Percentiles rank a stretch among this genome's conserved stretches.
Evolutionary conservation across 208 protist species (phyloP).

Genomic region (Trypanosoma brucei): DNA sequence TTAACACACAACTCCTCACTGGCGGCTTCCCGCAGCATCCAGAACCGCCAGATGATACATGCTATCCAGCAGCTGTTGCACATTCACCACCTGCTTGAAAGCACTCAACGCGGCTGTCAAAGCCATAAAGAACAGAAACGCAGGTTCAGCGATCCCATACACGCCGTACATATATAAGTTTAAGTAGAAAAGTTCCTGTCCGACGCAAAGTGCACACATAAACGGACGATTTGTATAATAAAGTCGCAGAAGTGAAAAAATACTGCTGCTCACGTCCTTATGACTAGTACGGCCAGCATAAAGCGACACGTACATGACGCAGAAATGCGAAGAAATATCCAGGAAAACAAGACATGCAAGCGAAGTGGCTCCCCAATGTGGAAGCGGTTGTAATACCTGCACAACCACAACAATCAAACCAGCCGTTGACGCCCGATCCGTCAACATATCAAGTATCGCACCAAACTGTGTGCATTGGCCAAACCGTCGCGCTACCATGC

Average conservation of each 20-base stretch:
- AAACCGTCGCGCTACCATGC: slow-evolving; percentile 80
- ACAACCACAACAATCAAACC: slow-evolving; percentile 86
- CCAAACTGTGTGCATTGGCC: slow-evolving; percentile 91
- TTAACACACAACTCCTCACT: not conserved
- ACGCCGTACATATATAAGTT: slow-evolving; percentile 71
- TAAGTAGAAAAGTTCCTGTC: slow-evolving; percentile 92
- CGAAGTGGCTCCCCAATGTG: slow-evolving; percentile 48
- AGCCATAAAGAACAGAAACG: slow-evolving; percentile 28
- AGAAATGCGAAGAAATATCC: slow-evolving; percentile 92
- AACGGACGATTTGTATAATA: slow-evolving; percentile 90
- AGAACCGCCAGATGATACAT: slow-evolving; percentile 78
- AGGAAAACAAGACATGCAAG: slow-evolving; percentile 77
- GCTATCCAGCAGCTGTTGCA: slow-evolving; percentile 84
- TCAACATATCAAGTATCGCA: slow-evolving; percentile 93
- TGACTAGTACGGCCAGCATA: slow-evolving; percentile 61
- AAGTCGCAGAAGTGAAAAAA: slow-evolving; percentile 71
- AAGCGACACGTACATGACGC: slow-evolving; percentile 88
- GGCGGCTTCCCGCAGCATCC: slow-evolving; percentile 32
- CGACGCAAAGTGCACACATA: slow-evolving; percentile 84
- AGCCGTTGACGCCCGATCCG: slow-evolving; percentile 88
- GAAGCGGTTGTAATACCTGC: slow-evolving; percentile 62
- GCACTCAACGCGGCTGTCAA: slow-evolving; percentile 32
- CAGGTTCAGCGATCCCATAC: slow-evolving; percentile 28
- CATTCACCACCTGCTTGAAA: slow-evolving; percentile 89
- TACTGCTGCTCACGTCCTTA: slow-evolving; percentile 84